Base-by-base conservation (phyloP, 202 grass and related monocot species). In the Alloteropsis angusta region DNA sequence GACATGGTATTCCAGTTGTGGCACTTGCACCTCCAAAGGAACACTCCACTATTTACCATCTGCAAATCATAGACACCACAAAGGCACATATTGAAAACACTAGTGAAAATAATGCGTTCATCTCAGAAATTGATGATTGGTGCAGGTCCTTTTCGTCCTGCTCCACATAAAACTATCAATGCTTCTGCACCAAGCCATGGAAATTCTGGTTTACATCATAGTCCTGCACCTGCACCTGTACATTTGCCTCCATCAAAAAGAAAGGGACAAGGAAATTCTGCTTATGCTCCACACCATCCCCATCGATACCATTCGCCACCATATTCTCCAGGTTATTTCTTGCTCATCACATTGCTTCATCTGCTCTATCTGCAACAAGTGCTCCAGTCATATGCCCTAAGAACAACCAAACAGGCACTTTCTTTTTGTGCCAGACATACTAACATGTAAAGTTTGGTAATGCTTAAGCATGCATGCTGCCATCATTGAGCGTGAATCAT, bases 101-200 rank as follows among this genome's bases (percentile, higher is more conserved):
- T 58, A 48, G 9, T 71, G 28, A 2, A 64, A 72, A 60, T 69
- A 75, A 80, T 64, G 30, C 18, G 52, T 52, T 75, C 15, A 58
- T 78, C 54, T 69, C 59, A 64, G 34, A 56, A 70, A 60, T 12
- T 80, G 41, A 68, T 84, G 52, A 82, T 87, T 82, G n/a, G 38
- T 75, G 38, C 92, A 93, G 92, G 77, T 54, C 84, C 82, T 57
- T 90, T 64, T 78, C 90, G 82, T 78, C 90, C 88, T 87, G 58
- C 86, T 80, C 79, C 69, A 9, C 86, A 78, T 82, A 78, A 82
- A 81, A 71, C 67, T 60, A 68, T 83, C 47, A 81, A 86, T 76
- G 75, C 84, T 72, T 74, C 83, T 81, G 69, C 57, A 79, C 73
- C 68, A 80, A 44, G 63, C 35, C 87, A 77, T 71, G 71, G 65